Conservation (phyloP, 2,329 filamentous ascomycete genomes). For the Colletotrichum sidae region DNA sequence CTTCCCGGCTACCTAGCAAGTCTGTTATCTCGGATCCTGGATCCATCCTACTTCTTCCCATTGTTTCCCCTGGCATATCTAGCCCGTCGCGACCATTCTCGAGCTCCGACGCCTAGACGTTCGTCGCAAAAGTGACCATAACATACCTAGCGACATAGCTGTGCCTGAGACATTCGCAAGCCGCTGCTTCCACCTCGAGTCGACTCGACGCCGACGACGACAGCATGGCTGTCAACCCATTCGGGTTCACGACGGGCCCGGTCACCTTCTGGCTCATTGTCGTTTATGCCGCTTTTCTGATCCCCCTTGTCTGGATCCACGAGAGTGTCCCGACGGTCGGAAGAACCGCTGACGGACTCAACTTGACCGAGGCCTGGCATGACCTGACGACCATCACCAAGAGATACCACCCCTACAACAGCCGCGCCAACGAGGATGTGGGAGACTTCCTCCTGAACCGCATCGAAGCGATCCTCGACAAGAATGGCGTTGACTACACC, state of each 20-base stretch:
- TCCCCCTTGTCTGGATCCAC: conserved; percentile 79
- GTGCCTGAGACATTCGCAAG: neutral
- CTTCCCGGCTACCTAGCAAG: neutral
- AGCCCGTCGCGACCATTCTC: no score
- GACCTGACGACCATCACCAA: conserved; percentile 82
- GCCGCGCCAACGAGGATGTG: conserved; percentile 82
- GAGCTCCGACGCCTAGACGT: no score
- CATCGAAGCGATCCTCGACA: conserved; percentile 75
- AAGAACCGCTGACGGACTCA: conserved; percentile 72
- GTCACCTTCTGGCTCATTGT: conserved; percentile 84
- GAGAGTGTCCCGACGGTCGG: conserved; percentile 77
- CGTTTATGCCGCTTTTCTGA: conserved; percentile 82
- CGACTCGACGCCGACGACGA: neutral
- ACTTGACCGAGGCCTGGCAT: conserved; percentile 86
- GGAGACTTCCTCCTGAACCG: conserved; percentile 80
- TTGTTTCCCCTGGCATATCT: no score
- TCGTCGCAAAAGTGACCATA: no score
- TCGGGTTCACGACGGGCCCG: conserved; percentile 83
- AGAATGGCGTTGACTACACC: conserved; percentile 65
- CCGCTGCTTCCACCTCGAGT: neutral
- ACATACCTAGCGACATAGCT: no score
- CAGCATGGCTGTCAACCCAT: conserved; percentile 54
- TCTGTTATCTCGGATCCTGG: neutral
- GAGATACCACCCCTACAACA: conserved; percentile 90
- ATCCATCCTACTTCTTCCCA: no score